Evolutionary conservation across 2,329 filamentous ascomycete species (phyloP).

Genomic region (Botryosphaeria dothidea): DNA sequence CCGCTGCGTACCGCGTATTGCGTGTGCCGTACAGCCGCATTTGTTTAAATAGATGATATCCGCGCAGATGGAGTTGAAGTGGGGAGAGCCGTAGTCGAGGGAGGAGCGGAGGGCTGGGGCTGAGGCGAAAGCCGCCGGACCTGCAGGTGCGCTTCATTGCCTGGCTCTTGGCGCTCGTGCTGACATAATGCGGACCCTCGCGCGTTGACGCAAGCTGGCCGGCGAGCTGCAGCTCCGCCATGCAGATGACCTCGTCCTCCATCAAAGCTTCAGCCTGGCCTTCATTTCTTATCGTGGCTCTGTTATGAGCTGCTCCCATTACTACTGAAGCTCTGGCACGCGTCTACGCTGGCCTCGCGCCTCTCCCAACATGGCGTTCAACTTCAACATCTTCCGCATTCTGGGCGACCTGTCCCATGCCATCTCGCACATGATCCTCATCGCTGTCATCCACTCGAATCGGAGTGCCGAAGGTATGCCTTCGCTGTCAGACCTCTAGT

Average conservation of each 20-base stretch:
- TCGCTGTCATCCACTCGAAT: slow-evolving; percentile 87
- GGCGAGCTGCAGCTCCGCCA: slow-evolving; percentile 3
- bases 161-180: background rate
- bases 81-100: background rate
- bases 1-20: background rate
- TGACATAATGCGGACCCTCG: slow-evolving; percentile 12
- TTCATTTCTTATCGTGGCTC: background rate
- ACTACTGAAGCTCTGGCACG: slow-evolving; percentile 10
- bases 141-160: background rate
- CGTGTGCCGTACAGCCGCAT: background rate
- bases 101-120: background rate
- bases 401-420: slow-evolving; percentile 83
- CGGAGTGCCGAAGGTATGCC: slow-evolving; percentile 74
- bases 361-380: slow-evolving; percentile 27
- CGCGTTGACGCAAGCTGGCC: slow-evolving; percentile 14
- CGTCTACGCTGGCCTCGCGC: background rate
- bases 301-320: slow-evolving; percentile 2
- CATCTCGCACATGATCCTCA: slow-evolving; percentile 83
- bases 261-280: background rate
- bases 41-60: background rate
- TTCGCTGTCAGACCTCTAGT: background rate
- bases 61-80: background rate
- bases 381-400: slow-evolving; percentile 65
- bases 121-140: background rate
- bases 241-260: slow-evolving; percentile 1